phyloP scores from a whole-genome alignment of 2,329 filamentous ascomycete genomes.

The Aspergillus aculeatus region DNA sequence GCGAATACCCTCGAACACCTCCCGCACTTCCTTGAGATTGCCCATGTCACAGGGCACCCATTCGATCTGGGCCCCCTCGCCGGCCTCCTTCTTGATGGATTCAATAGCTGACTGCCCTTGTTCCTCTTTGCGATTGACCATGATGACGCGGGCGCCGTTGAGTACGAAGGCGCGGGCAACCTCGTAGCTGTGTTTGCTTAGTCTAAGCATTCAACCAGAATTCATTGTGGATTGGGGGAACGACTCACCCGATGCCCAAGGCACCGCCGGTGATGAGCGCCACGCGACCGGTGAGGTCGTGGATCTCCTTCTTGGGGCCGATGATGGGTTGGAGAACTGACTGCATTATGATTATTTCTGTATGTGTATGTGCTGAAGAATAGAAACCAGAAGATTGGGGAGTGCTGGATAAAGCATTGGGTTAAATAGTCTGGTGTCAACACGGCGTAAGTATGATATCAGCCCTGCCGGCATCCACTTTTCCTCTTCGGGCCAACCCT shows the following conservation, averaged over 20 bases:
- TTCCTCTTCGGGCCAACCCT: not conserved
- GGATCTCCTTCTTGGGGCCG: conserved; percentile 38
- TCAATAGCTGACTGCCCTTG: conserved; percentile 30
- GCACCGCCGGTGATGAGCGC: conserved; percentile 43
- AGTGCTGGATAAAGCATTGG: no score
- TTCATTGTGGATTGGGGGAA: no score
- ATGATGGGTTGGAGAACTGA: conserved; percentile 35
- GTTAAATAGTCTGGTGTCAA: not conserved
- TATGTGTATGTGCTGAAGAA: not conserved
- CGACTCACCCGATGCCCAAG: conserved; percentile 40
- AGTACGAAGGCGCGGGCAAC: conserved; percentile 13
- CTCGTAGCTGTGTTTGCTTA: conserved; percentile 4
- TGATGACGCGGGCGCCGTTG: conserved; percentile 16
- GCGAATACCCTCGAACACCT: conserved; percentile 39
- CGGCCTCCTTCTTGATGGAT: conserved; percentile 30
- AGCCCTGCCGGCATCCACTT: not conserved
- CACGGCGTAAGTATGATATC: conserved; percentile 4
- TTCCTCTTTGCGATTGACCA: conserved; percentile 15
- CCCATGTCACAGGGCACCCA: conserved; percentile 47
- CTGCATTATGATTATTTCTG: conserved; percentile 5
- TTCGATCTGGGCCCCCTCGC: conserved; percentile 34
- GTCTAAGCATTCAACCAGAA: no score
- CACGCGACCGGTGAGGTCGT: conserved; percentile 37
- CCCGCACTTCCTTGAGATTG: conserved; percentile 37
- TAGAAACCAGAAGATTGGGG: not conserved